Evolutionary conservation across 2,329 filamentous ascomycete species (phyloP), one percentile per base, ranked within the genome.

Genomic region (Cordyceps cateniannulata): DNA sequence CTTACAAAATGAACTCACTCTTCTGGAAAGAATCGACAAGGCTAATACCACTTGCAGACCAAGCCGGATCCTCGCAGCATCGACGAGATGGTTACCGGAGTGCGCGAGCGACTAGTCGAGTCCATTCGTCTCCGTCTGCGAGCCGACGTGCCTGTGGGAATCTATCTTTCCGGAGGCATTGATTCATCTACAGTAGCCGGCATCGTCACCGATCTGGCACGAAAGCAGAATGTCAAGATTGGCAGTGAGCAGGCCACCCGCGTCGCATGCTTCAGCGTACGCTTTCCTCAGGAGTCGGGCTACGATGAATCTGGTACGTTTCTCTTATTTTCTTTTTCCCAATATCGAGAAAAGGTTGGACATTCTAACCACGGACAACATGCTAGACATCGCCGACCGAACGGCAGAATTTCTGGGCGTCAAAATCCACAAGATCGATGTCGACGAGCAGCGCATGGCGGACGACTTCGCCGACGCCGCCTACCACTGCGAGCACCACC

Each of bases 151-250:
- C 81, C 81, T 0, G 73, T 85, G 3, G 83, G 81, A n/a, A 24
- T 86, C 56, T 85, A 82, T 61, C 71, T 85, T 0, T 80, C 76
- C 24, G 83, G 84, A 5, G 84, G 83, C 1, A 77, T 86, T 53
- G 83, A 85, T 66, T 84, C 81, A 0, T 85, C 82, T 0, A 74
- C 77, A 1, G 70, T 85, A 24, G 82, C 82, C 8, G 83, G 83
- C 3, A 84, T 86, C 65, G 77, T 80, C 2, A 77, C 76, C 1
- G 73, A 84, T 62, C 73, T 85, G 1, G 73, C 78, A n/a, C 72
- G 75, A 45, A 72, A 80, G 52, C 69, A 79, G 54, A 74, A 77
- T n/a, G 70, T 75, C 24, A 70, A 72, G 40, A 12, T 61, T 14
- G 59, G 59, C n/a, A 47, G 18, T 20, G 32, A 45, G 12, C 32